These are phyloP conservation scores for Aureobasidium lini DNA, from an alignment of 2,329 filamentous ascomycete genomes.

Conservation along the genomic window DNA sequence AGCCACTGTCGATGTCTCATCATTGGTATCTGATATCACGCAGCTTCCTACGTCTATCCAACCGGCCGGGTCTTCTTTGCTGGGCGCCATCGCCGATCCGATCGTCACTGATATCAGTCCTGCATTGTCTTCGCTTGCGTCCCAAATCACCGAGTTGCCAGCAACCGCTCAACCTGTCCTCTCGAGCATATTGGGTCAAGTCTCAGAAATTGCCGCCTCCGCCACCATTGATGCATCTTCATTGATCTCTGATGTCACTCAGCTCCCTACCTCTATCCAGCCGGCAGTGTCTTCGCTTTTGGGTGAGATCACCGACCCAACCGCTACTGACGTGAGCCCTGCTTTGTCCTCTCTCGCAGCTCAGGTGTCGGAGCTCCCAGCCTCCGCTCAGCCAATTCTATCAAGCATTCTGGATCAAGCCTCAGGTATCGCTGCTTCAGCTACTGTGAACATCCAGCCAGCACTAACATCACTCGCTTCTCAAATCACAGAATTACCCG, in stretches of 20 bases:
- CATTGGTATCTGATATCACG: neutral
- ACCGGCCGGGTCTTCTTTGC: neutral
- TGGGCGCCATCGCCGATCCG: neutral
- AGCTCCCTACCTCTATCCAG: neutral
- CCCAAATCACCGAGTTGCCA: neutral
- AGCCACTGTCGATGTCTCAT: neutral
- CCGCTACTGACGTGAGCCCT: neutral
- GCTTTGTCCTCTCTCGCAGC: neutral
- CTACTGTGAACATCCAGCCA: neutral
- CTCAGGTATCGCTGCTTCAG: neutral
- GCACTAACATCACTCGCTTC: neutral
- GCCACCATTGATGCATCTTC: neutral
- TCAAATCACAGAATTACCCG: neutral
- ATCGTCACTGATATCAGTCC: neutral
- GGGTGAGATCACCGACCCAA: neutral
- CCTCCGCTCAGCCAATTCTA: neutral
- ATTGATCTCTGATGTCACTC: neutral
- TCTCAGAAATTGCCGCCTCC: neutral
- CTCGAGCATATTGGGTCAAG: neutral
- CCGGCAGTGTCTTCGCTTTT: neutral
- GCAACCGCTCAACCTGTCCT: neutral
- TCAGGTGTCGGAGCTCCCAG: neutral
- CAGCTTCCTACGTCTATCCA: neutral
- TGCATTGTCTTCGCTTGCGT: neutral
- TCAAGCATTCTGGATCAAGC: neutral